Evolutionary conservation across 305 asterid species (phyloP).

Genomic region (Rubia tinctorum): DNA sequence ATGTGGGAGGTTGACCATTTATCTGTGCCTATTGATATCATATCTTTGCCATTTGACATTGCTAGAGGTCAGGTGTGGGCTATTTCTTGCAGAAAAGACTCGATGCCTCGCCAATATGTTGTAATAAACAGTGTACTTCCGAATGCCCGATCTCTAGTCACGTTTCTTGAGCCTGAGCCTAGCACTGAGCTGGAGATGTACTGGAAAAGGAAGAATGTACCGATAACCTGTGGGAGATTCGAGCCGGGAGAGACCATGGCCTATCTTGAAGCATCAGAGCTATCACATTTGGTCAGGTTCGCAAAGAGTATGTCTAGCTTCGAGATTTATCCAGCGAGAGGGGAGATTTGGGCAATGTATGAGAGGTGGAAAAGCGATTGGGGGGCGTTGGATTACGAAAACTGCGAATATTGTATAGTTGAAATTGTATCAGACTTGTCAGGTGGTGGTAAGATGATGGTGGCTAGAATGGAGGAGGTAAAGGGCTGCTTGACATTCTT

Average conservation of each 20-base stretch:
- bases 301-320: constrained; percentile 1
- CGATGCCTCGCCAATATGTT: constrained; percentile 24
- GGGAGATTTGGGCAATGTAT: constrained; percentile 29
- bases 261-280: constrained; percentile 8
- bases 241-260: constrained; percentile 13
- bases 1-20: constrained; percentile 25
- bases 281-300: constrained; percentile 20
- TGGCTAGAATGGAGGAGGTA: constrained; percentile 19
- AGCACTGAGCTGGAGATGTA: not conserved
- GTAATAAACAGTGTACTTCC: constrained; percentile 14
- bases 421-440: constrained; percentile 25
- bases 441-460: constrained; percentile 16
- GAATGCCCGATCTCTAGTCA: constrained; percentile 5
- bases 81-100: constrained; percentile 17
- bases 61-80: constrained; percentile 22
- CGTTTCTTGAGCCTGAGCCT: constrained; percentile 18
- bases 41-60: not conserved
- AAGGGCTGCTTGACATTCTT: constrained; percentile 22
- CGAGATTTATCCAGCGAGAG: constrained; percentile 25
- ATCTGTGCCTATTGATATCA: constrained; percentile 13
- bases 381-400: constrained; percentile 12
- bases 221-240: constrained; percentile 19
- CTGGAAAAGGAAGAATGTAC: constrained; percentile 16
- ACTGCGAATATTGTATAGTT: constrained; percentile 12
- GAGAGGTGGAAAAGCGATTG: constrained; percentile 19